Evolutionary conservation across 164 flowering plant species (phyloP).

Genomic region (Vitis cinerea): DNA sequence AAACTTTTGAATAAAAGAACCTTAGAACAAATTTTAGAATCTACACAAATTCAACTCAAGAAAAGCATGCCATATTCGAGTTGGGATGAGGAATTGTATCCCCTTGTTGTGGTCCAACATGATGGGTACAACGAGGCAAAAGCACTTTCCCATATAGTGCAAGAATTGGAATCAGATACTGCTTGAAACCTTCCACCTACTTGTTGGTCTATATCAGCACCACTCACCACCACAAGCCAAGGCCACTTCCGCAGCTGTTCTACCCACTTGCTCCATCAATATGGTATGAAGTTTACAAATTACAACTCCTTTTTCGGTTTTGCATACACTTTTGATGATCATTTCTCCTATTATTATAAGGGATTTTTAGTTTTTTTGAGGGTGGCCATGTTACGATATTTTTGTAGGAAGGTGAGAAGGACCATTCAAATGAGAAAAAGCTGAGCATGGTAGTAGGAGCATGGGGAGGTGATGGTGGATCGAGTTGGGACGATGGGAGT

Average conservation of each 20-base stretch:
- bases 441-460: conserved; percentile 44
- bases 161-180: not conserved
- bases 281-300: not conserved
- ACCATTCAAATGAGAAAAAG: conserved; percentile 12
- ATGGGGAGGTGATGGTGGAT: conserved; percentile 76
- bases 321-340: too few relatives aligned
- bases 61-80: too few relatives aligned
- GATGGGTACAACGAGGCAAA: too few relatives aligned
- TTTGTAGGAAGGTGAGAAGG: conserved; percentile 20
- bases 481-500: conserved; percentile 64
- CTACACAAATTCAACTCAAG: too few relatives aligned
- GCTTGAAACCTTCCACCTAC: not conserved
- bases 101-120: too few relatives aligned
- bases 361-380: too few relatives aligned
- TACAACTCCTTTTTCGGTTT: too few relatives aligned
- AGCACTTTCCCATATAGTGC: too few relatives aligned
- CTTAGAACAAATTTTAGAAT: too few relatives aligned
- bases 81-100: too few relatives aligned
- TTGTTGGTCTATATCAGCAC: not conserved
- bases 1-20: too few relatives aligned
- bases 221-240: not conserved
- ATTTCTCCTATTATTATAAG: too few relatives aligned
- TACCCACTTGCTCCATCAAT: not conserved
- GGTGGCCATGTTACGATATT: not conserved
- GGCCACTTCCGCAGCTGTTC: not conserved